Percentiles rank a stretch among this genome's conserved stretches.
Conservation (phyloP, 2,329 filamentous ascomycete species). For the Elsinoe batatas region DNA sequence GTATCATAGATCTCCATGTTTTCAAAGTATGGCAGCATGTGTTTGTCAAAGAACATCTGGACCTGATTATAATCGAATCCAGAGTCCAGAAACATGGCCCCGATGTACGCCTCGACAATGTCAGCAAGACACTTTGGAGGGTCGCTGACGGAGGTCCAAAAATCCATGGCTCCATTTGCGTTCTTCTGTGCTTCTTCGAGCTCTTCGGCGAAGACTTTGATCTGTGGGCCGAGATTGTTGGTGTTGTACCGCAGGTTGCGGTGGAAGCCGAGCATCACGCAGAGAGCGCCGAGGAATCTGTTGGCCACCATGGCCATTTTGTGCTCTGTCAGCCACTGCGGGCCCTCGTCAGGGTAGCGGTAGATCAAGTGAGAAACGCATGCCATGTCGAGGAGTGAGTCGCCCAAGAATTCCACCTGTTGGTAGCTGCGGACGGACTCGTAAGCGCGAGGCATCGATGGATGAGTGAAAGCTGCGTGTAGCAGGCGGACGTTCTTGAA, state of each 20-base stretch:
- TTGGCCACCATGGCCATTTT: constrained; percentile 99
- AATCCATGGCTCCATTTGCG: constrained; percentile 48
- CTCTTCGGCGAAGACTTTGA: constrained; percentile 47
- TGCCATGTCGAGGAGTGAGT: constrained; percentile 76
- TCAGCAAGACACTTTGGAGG: constrained; percentile 76
- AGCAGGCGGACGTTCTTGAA: constrained; percentile 71
- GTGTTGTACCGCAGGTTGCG: constrained; percentile 52
- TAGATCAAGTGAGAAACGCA: constrained; percentile 76
- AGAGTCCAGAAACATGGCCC: constrained; percentile 85
- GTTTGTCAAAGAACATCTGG: constrained; percentile 62
- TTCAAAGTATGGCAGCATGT: constrained; percentile 68
- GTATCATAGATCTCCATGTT: constrained; percentile 83
- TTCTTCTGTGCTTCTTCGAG: constrained; percentile 45
- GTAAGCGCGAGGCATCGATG: constrained; percentile 65
- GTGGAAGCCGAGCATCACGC: constrained; percentile 69
- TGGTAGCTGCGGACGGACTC: constrained; percentile 83
- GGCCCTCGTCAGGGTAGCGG: constrained; percentile 66
- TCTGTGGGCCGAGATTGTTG: constrained; percentile 42
- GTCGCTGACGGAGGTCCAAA: constrained; percentile 54
- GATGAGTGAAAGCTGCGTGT: constrained; percentile 77
- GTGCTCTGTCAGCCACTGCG: constrained; percentile 95
- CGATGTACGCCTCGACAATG: constrained; percentile 79
- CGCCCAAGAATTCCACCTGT: constrained; percentile 82
- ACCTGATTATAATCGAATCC: constrained; percentile 66
- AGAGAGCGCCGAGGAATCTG: constrained; percentile 77